Percentiles rank a stretch among this genome's conserved stretches.
phyloP scores from a whole-genome alignment of 2,329 filamentous ascomycete species.

The Trichoderma koningii region DNA sequence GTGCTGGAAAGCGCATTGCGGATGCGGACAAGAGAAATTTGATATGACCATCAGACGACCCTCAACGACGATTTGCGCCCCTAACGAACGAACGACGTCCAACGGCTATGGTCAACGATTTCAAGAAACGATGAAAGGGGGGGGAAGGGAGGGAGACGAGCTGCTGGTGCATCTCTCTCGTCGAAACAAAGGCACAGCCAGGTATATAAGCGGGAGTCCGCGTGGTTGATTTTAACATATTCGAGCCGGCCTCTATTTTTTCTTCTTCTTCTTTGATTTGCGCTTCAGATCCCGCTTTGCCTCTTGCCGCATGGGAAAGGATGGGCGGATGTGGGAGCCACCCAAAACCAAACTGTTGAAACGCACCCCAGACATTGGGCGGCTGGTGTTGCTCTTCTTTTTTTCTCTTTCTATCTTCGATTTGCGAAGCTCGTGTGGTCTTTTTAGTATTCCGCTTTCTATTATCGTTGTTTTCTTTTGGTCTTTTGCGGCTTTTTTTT shows the following conservation, averaged over 20 bases:
- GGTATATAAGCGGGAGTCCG: conserved; percentile 29
- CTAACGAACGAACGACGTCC: conserved; percentile 33
- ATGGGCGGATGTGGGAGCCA: conserved; percentile 26
- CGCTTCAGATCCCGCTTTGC: conserved; percentile 12
- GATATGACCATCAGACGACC: conserved; percentile 47
- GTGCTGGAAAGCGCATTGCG: background rate
- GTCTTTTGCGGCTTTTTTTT: conserved; percentile 26
- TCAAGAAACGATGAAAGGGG: conserved; percentile 24
- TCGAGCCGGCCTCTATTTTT: conserved; percentile 28
- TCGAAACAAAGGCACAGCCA: conserved; percentile 20
- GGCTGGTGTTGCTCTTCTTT: conserved; percentile 16
- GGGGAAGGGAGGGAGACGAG: conserved; percentile 21
- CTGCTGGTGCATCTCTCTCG: conserved; percentile 29
- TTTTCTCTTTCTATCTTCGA: background rate
- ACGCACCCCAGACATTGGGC: conserved; percentile 21
- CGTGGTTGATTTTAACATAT: conserved; percentile 27
- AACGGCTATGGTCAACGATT: conserved; percentile 24
- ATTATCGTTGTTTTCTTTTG: conserved; percentile 16
- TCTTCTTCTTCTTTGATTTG: conserved; percentile 16
- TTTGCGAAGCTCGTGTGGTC: conserved; percentile 24
- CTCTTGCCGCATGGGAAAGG: conserved; percentile 21
- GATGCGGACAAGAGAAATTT: conserved; percentile 37
- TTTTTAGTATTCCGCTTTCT: conserved; percentile 13
- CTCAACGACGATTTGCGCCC: conserved; percentile 40
- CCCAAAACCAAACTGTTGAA: conserved; percentile 7